These are phyloP conservation scores for Jaminaea rosea DNA, from an alignment of 1,284 basidiomycete genomes.

Conservation along the genomic window DNA sequence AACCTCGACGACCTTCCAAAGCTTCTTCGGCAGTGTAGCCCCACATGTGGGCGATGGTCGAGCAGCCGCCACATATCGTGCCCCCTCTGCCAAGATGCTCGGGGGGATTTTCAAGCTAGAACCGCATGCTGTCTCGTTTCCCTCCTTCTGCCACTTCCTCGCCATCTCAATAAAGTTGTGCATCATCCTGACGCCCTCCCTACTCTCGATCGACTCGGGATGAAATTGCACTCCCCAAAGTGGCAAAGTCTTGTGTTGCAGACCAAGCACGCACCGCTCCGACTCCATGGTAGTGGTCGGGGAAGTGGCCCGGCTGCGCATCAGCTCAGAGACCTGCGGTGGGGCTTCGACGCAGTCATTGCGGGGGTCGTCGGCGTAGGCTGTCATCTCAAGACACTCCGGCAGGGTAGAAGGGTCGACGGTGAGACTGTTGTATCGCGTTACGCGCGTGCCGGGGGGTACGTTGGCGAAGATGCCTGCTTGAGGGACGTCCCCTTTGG, in stretches of 20 bases:
- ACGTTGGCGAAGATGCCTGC: conserved; percentile 60
- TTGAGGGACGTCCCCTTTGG: neutral
- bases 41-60: no score
- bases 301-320: neutral
- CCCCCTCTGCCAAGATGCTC: neutral
- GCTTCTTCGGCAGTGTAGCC: no score
- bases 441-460: conserved; percentile 56
- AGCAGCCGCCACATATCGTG: neutral
- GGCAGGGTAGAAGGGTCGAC: conserved; percentile 51
- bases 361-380: conserved; percentile 25
- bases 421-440: conserved; percentile 64
- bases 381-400: conserved; percentile 50
- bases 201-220: conserved; percentile 54
- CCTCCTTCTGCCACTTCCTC: no score
- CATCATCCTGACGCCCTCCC: conserved; percentile 24
- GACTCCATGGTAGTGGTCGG: conserved; percentile 10
- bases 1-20: neutral
- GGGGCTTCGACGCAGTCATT: conserved; percentile 20
- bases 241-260: conserved; percentile 47
- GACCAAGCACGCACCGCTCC: conserved; percentile 27
- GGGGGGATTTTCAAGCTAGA: neutral
- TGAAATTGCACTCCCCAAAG: conserved; percentile 96
- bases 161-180: conserved; percentile 21
- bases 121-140: no score
- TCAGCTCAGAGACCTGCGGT: neutral